Percentiles rank a stretch among this genome's conserved stretches.
These are phyloP conservation scores for Spatholobus suberectus DNA, from an alignment of 306 rosid genomes.

Conservation along the genomic window DNA sequence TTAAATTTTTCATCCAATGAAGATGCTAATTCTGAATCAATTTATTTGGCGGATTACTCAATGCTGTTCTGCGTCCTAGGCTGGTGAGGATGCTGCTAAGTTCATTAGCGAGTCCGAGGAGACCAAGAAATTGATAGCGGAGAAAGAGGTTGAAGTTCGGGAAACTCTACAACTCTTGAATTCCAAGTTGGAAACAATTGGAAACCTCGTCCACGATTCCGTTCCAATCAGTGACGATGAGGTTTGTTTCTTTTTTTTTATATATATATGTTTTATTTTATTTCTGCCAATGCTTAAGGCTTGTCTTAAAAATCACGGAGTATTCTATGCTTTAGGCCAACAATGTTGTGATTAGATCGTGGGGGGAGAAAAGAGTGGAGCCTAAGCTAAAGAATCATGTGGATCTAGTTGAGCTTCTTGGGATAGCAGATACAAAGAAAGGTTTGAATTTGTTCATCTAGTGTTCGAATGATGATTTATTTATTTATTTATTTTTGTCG, in stretches of 20 bases:
- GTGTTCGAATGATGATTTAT: neutral
- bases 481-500: neutral
- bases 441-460: constrained; percentile 46
- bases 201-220: constrained; percentile 92
- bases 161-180: constrained; percentile 63
- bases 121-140: constrained; percentile 61
- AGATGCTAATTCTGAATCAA: neutral
- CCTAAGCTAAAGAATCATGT: constrained; percentile 90
- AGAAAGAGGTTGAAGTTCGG: constrained; percentile 77
- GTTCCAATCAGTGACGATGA: constrained; percentile 82
- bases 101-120: constrained; percentile 68
- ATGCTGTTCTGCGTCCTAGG: constrained; percentile 37
- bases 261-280: neutral
- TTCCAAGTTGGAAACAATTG: constrained; percentile 71
- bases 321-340: constrained; percentile 57
- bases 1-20: neutral
- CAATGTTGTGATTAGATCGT: constrained; percentile 76
- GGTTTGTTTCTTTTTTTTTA: constrained; percentile 45
- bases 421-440: constrained; percentile 75
- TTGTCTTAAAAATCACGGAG: neutral
- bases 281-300: neutral
- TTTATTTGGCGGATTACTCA: neutral
- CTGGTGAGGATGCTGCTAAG: constrained; percentile 67
- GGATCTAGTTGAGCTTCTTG: constrained; percentile 85
- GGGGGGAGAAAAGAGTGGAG: constrained; percentile 86